Base-by-base conservation (phyloP, 2,329 filamentous ascomycete species). In the Xylaria sp. region DNA sequence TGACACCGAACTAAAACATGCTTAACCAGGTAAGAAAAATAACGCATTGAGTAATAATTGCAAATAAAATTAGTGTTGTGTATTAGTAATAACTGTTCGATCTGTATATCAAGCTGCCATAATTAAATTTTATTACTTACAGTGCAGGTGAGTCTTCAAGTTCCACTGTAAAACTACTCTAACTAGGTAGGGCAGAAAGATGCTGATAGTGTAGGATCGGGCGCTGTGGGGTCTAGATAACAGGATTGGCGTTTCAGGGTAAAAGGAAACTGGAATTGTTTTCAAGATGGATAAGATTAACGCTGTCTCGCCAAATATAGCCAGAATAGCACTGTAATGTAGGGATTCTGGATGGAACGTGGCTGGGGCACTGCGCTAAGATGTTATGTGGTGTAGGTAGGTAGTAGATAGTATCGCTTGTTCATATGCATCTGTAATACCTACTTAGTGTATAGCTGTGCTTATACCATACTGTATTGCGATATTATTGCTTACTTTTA, bases 301-400 rank as follows among this genome's bases (percentile, higher is more conserved):
- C 47, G 5, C 21, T 48, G 47, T 32, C 30, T 30, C 24, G 48
- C 61, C 57, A 68, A 68, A 65, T 57, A 65, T 68, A 68, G 65
- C 27, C 9, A 30, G 48, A 30, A 51, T 8, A 12, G 48, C 48
- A 36, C 24, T 27, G 19, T 50, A 17, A 2, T 27, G 19, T 50
- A 17, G 11, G 39, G 39, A 19, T 8, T 47, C 42, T 47, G 42
- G 21, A 47, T 19, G n/a, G 34, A 36, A 36, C 34, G 55, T 64
- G 61, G 61, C 61, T 42, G n/a, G 17, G n/a, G 19, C 14, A 60
- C 24, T 47, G 32, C 36, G 48, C 45, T 8, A 32, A 21, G 36
- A 47, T 55, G 48, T 51, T 19, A 27, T 27, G 5, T 47, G 6
- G 17, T 17, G 17, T 27, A 27, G 24, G 24, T 27, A 27, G 24